phyloP scores from a whole-genome alignment of 192 early-diverging fungal genomes.

The Backusella australiensis region DNA sequence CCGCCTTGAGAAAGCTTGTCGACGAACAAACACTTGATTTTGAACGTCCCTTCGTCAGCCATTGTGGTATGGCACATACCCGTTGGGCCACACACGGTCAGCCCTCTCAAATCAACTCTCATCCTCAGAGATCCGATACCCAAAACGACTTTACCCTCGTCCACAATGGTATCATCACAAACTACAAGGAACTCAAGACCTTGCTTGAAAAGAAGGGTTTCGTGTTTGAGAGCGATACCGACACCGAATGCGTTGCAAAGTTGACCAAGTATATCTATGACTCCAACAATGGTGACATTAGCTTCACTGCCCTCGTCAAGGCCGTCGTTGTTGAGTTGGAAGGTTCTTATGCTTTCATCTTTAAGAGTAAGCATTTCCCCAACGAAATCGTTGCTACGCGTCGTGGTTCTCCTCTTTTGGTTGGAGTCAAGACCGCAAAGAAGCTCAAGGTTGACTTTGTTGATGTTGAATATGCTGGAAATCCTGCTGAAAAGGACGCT shows the following conservation, averaged over 20 bases:
- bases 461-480: conserved; percentile 85
- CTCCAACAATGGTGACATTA: conserved; percentile 77
- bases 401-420: conserved; percentile 95
- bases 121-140: conserved; percentile 94
- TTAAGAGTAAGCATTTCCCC: conserved; percentile 94
- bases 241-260: conserved; percentile 97
- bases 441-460: conserved; percentile 99
- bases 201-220: conserved; percentile 97
- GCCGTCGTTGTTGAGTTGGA: conserved; percentile 97
- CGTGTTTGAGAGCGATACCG: conserved; percentile 93
- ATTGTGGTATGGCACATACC: conserved; percentile 96
- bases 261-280: conserved; percentile 97
- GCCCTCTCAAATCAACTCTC: conserved; percentile 90
- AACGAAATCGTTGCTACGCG: conserved; percentile 93
- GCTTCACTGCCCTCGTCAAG: conserved; percentile 92
- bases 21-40: conserved; percentile 73
- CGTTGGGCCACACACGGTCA: conserved; percentile 99
- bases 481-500: conserved; percentile 4
- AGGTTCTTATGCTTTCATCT: conserved; percentile 95
- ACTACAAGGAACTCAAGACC: conserved; percentile 97
- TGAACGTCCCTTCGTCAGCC: conserved; percentile 78
- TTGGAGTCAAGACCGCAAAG: conserved; percentile 96
- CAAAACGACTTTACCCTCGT: conserved; percentile 92
- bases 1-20: conserved; percentile 81
- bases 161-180: conserved; percentile 99